A percentile compares a stretch with the other conserved stretches of the same genome.
These are phyloP conservation scores for Xylaria sp. DNA, from an alignment of 2,329 filamentous ascomycete genomes.

Conservation along the genomic window DNA sequence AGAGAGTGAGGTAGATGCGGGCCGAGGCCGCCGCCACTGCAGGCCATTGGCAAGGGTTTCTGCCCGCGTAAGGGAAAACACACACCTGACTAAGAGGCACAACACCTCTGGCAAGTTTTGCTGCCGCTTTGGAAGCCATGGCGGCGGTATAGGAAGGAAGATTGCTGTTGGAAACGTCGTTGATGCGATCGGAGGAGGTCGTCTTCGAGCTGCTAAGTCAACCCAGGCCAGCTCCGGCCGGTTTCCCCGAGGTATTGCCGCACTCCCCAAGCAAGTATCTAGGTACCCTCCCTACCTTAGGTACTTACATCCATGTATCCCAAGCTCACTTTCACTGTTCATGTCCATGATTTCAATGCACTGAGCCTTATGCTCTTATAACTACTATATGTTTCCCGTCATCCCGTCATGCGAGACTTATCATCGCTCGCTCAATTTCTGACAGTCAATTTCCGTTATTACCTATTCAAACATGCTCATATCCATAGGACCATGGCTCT, in stretches of 20 bases:
- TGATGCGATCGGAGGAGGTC: slow-evolving; percentile 39
- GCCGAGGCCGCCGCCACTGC: background rate
- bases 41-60: slow-evolving; percentile 22
- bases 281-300: background rate
- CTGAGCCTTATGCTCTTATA: background rate
- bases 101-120: slow-evolving; percentile 65
- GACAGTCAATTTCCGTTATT: background rate
- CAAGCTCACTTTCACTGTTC: background rate
- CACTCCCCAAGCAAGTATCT: slow-evolving; percentile 7
- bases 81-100: slow-evolving; percentile 70
- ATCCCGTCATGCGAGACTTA: background rate
- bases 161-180: slow-evolving; percentile 37
- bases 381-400: background rate
- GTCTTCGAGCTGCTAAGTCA: slow-evolving; percentile 34
- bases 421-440: background rate
- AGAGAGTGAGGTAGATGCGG: background rate
- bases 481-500: no score
- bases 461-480: no score
- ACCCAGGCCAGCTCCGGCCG: slow-evolving; percentile 22
- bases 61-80: slow-evolving; percentile 7
- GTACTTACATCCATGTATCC: no score
- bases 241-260: slow-evolving; percentile 42
- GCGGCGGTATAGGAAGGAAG: slow-evolving; percentile 50
- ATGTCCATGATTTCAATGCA: background rate
- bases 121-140: slow-evolving; percentile 71